Evolutionary conservation across 306 rosid genomes (phyloP).

Genomic region (Erythrophleum fordii): DNA sequence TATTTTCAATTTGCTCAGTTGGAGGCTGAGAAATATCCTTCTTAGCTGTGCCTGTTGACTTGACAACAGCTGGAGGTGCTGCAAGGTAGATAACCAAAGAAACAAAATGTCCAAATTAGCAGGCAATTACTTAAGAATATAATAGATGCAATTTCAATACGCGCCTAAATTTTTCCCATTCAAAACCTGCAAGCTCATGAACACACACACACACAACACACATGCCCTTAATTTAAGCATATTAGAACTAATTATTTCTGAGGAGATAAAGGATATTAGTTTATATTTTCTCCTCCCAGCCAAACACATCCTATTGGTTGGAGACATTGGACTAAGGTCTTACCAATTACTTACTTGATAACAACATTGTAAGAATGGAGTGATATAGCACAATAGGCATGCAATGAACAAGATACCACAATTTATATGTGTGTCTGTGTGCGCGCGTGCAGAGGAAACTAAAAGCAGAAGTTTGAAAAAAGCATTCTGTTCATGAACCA

Average conservation of each 20-base stretch:
- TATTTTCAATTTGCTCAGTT: constrained; percentile 49
- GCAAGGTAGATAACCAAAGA: constrained; percentile 30
- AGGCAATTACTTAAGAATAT: background rate
- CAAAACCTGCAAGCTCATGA: background rate
- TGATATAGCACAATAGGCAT: background rate
- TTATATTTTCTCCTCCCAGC: background rate
- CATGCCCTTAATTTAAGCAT: background rate
- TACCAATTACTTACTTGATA: background rate
- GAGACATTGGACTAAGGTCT: background rate
- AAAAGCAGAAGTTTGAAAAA: too few species aligned
- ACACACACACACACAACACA: background rate
- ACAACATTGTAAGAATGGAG: background rate
- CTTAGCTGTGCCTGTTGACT: constrained; percentile 45
- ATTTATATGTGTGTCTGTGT: too few species aligned
- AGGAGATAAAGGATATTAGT: background rate
- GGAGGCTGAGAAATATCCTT: constrained; percentile 46
- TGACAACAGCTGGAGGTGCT: background rate
- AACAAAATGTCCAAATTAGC: constrained; percentile 5
- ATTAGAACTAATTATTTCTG: background rate
- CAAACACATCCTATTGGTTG: background rate
- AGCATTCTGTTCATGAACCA: background rate
- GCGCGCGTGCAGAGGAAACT: too few species aligned
- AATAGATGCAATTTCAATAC: background rate
- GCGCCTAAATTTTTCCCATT: constrained; percentile 9
- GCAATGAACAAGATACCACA: background rate